phyloP scores from a whole-genome alignment of 2,329 filamentous ascomycete species.

The Fragosphaeria purpurea region DNA sequence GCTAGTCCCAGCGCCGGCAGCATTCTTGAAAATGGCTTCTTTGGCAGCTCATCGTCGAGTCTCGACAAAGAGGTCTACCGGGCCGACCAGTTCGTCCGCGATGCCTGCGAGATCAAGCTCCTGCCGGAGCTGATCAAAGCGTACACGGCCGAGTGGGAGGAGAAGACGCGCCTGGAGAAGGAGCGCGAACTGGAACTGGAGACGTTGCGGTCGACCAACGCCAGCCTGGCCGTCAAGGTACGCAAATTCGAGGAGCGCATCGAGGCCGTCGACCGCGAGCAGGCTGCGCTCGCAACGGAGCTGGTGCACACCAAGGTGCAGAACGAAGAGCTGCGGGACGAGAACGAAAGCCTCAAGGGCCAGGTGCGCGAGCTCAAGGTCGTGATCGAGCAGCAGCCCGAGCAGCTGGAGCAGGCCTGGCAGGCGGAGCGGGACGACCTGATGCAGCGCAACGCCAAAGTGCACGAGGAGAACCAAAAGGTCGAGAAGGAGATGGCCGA shows the following conservation, averaged over 20 bases:
- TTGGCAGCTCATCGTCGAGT: slow-evolving; percentile 80
- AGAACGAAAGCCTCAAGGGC: slow-evolving; percentile 77
- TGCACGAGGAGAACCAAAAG: slow-evolving; percentile 83
- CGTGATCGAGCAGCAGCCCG: slow-evolving; percentile 82
- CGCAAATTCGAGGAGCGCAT: slow-evolving; percentile 78
- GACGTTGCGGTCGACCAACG: slow-evolving; percentile 55
- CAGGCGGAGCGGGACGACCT: slow-evolving; percentile 80
- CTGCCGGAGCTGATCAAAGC: slow-evolving; percentile 70
- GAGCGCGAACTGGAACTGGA: slow-evolving; percentile 77
- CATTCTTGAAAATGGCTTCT: slow-evolving; percentile 92
- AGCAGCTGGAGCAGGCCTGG: slow-evolving; percentile 74
- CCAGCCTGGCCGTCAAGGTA: slow-evolving; percentile 62
- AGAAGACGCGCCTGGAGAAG: slow-evolving; percentile 72
- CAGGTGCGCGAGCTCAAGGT: slow-evolving; percentile 78
- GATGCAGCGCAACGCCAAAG: slow-evolving; percentile 84
- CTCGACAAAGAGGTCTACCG: slow-evolving; percentile 93
- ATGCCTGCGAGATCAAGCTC: slow-evolving; percentile 81
- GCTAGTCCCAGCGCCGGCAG: slow-evolving; percentile 85
- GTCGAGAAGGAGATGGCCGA: slow-evolving; percentile 85
- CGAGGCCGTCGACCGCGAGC: slow-evolving; percentile 80
- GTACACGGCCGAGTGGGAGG: slow-evolving; percentile 86
- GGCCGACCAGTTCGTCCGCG: slow-evolving; percentile 84
- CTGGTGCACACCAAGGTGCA: slow-evolving; percentile 87
- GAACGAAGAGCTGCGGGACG: slow-evolving; percentile 79
- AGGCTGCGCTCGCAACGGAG: slow-evolving; percentile 83